phyloP scores from a whole-genome alignment of 805 yeast species.

The Myxozyma melibiosi region DNA sequence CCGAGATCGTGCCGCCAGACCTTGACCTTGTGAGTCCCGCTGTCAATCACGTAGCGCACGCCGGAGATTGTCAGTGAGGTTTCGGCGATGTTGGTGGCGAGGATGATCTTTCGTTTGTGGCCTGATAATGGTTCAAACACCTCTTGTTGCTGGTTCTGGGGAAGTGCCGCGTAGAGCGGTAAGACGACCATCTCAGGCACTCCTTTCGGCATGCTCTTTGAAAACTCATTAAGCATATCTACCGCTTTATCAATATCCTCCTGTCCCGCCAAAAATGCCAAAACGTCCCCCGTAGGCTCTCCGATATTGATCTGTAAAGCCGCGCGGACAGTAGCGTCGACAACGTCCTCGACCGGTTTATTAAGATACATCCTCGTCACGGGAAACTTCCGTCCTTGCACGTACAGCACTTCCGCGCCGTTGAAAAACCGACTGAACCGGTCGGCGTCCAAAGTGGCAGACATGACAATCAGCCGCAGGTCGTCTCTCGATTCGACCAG shows the following conservation, averaged over 20 bases:
- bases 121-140: conserved; percentile 70
- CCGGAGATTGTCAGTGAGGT: conserved; percentile 97
- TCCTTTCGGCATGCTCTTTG: conserved; percentile 15
- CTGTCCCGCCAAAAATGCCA: conserved; percentile 93
- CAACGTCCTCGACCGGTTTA: conserved; percentile 74
- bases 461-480: conserved; percentile 81
- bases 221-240: conserved; percentile 50
- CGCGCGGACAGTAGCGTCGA: conserved; percentile 73
- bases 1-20: conserved; percentile 87
- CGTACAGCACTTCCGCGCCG: conserved; percentile 75
- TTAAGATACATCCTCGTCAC: conserved; percentile 72
- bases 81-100: conserved; percentile 96
- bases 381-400: conserved; percentile 87
- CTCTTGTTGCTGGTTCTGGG: conserved; percentile 77
- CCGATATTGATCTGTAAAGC: conserved; percentile 77
- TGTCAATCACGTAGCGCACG: conserved; percentile 86
- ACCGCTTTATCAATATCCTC: conserved; percentile 93
- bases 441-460: conserved; percentile 94
- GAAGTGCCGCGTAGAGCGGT: conserved; percentile 92
- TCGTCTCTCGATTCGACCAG: conserved; percentile 53
- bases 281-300: conserved; percentile 84
- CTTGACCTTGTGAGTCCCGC: conserved; percentile 89
- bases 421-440: conserved; percentile 76
- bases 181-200: conserved; percentile 56
- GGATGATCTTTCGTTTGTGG: conserved; percentile 78